Conservation (phyloP, 2,329 filamentous ascomycete species). For the Phaeosphaeria sp. region DNA sequence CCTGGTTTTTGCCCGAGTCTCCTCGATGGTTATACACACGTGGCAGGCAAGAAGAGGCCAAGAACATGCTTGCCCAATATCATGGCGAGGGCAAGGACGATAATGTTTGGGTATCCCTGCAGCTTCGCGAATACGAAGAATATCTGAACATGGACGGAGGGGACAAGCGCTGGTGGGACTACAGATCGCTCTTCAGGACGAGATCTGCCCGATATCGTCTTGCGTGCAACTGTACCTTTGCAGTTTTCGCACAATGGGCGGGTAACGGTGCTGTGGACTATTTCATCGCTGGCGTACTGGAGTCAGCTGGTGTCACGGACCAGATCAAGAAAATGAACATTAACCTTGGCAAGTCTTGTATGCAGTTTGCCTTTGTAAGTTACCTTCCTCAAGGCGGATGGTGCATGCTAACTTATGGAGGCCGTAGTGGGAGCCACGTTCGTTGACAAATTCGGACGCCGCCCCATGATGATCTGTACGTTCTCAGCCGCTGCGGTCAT, state of each 20-base stretch:
- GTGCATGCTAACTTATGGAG: slow-evolving; percentile 1
- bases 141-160: slow-evolving; percentile 61
- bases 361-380: slow-evolving; percentile 38
- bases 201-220: slow-evolving; percentile 56
- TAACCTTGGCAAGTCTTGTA: slow-evolving; percentile 45
- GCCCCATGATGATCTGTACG: slow-evolving; percentile 40
- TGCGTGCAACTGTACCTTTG: slow-evolving; percentile 59
- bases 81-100: slow-evolving; percentile 56
- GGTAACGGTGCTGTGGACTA: slow-evolving; percentile 47
- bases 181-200: slow-evolving; percentile 59
- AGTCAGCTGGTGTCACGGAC: slow-evolving; percentile 43
- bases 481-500: slow-evolving; percentile 29
- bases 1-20: slow-evolving; percentile 64
- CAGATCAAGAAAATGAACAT: slow-evolving; percentile 44
- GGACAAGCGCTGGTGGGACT: slow-evolving; percentile 68
- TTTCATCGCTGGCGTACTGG: slow-evolving; percentile 43
- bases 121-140: slow-evolving; percentile 51
- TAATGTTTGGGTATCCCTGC: slow-evolving; percentile 33
- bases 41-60: slow-evolving; percentile 60
- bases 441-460: slow-evolving; percentile 35
- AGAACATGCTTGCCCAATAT: slow-evolving; percentile 62
- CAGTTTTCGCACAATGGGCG: slow-evolving; percentile 58
- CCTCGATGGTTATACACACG: slow-evolving; percentile 65
- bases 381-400: neutral
- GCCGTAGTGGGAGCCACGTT: slow-evolving; percentile 44